Evolutionary conservation across 2,329 filamentous ascomycete genomes (phyloP), one percentile per base, ranked within the genome.

Genomic region (Pyricularia sp.): DNA sequence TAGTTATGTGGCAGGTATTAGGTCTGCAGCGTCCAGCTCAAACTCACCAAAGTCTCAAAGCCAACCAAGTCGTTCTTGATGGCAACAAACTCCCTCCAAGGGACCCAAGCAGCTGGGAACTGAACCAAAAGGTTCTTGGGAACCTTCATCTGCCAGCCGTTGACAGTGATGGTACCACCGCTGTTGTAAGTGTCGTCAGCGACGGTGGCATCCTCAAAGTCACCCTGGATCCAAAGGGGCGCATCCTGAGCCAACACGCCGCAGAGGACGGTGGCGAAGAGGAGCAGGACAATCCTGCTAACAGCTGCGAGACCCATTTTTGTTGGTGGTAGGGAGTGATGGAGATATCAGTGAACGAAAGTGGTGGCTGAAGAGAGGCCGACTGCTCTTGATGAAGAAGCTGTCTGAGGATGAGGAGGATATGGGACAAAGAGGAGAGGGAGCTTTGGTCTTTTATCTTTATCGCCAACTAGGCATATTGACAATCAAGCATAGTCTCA

Each of bases 61-160:
- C 78, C 78, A 14, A 75, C 10, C 69, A 78, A 76, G 3, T 75
- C 72, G 14, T 73, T 72, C 67, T 77, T 75, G 65, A 61, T 61
- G 6, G 72, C 73, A 9, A 76, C 76, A 50, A 80, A 79, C 20
- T 79, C 76, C 69, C 76, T 79, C 75, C 75, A 84, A 0, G 82
- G 81, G 30, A 83, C 77, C 71, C 78, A 83, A 14, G 79, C 78
- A 3, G 79, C 80, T 0, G 82, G 83, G 59, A 85, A 84, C 66
- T 83, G 79, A 3, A 83, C 81, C 10, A 83, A 78, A 28, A 84
- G 71, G 70, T 85, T 85, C 73, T 83, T 78, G 3, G 83, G 83
- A 2, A 85, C 81, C 11, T 74, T 77, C 64, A 85, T 79, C 20
- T 72, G 76, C 71, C 79, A 82, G 0, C 81, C 81, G 65, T 82